Conservation (phyloP, 1,284 basidiomycete species). For the Apiotrichum mycotoxinovorans region DNA sequence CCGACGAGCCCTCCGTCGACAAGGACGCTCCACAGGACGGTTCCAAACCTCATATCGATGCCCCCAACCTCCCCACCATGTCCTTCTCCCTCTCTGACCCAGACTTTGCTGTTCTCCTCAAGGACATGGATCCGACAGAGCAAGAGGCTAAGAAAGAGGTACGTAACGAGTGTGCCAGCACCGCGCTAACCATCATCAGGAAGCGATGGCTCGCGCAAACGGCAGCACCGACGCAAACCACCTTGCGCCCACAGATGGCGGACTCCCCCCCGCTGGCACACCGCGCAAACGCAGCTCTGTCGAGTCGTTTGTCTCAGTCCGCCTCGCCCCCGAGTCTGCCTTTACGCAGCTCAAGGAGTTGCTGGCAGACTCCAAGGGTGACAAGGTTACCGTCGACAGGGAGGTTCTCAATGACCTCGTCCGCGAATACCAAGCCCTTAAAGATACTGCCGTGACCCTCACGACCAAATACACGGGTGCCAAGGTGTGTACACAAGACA, state of each 20-base stretch:
- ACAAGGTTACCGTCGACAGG: conserved; percentile 68
- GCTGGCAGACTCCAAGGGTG: conserved; percentile 62
- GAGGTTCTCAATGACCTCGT: conserved; percentile 71
- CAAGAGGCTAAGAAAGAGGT: not conserved
- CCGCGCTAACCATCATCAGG: not conserved
- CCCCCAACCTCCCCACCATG: conserved; percentile 45
- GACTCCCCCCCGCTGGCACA: conserved; percentile 17
- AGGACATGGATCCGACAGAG: conserved; percentile 30
- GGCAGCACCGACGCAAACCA: conserved; percentile 15
- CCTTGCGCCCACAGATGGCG: conserved; percentile 29
- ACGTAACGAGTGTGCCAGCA: not conserved
- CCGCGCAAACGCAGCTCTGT: conserved; percentile 40
- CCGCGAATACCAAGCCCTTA: conserved; percentile 63
- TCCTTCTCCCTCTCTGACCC: conserved; percentile 50
- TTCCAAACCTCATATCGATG: conserved; percentile 35
- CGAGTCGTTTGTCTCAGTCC: conserved; percentile 36
- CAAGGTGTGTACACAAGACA: conserved; percentile 60
- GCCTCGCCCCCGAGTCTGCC: conserved; percentile 31
- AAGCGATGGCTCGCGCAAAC: not conserved
- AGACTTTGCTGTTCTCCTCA: conserved; percentile 49
- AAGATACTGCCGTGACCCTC: conserved; percentile 63
- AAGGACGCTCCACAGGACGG: not conserved
- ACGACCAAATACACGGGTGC: conserved; percentile 77
- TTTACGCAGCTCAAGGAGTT: conserved; percentile 44
- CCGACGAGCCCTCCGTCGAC: not conserved